phyloP scores from a whole-genome alignment of 495 filamentous ascomycete species.

The Penicillium cataractarum region DNA sequence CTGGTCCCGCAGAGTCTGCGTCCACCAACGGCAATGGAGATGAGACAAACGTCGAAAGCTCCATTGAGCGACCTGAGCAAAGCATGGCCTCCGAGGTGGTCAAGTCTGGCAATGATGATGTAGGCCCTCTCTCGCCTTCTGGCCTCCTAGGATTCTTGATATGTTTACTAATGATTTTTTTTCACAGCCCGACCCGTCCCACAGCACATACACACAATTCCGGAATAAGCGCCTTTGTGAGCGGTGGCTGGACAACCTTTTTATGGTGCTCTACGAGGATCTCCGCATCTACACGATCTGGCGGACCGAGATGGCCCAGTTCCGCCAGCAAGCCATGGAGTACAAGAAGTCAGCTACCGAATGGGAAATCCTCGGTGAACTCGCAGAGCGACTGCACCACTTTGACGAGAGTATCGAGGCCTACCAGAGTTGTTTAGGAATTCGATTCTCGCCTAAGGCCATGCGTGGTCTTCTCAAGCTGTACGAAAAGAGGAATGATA shows the following conservation, averaged over 20 bases:
- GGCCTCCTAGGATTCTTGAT: neutral
- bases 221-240: constrained; percentile 97
- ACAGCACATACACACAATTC: constrained; percentile 65
- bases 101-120: constrained; percentile 78
- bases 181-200: constrained; percentile 49
- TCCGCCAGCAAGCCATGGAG: constrained; percentile 81
- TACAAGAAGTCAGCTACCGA: constrained; percentile 96
- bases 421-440: constrained; percentile 78
- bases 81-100: constrained; percentile 80
- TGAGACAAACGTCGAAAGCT: constrained; percentile 43
- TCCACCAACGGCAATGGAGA: constrained; percentile 40
- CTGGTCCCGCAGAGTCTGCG: constrained; percentile 31
- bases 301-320: constrained; percentile 96
- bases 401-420: constrained; percentile 87
- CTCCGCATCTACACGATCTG: constrained; percentile 98
- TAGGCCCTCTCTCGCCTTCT: constrained; percentile 29
- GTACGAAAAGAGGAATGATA: constrained; percentile 73
- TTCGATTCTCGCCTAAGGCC: constrained; percentile 87
- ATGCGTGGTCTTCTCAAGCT: constrained; percentile 80
- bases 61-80: constrained; percentile 79
- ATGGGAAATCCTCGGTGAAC: constrained; percentile 95
- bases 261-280: constrained; percentile 99
- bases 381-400: constrained; percentile 91
- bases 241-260: constrained; percentile 96
- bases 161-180: constrained; percentile 16